These are phyloP conservation scores for Aegilops tauschii DNA, from an alignment of 176 grass and related monocot species.

Conservation along the genomic window DNA sequence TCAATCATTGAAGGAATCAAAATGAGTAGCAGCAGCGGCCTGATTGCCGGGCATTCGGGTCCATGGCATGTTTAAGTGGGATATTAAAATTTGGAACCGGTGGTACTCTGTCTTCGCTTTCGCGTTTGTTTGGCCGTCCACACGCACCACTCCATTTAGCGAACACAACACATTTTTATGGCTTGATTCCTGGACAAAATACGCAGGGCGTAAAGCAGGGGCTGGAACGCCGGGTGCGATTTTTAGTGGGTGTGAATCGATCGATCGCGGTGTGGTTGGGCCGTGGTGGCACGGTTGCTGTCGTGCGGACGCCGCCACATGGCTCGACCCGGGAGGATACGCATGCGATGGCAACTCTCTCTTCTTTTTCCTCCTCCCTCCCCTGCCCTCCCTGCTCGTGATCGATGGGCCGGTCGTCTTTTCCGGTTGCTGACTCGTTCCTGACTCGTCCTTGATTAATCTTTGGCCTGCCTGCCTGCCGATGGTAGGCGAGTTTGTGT, in stretches of 20 bases:
- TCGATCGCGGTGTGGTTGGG: neutral
- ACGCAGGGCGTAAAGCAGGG: neutral
- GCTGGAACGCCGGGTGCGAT: neutral
- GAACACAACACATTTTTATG: neutral
- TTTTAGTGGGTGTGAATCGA: neutral
- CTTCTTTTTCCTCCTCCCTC: neutral
- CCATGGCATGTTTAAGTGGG: neutral
- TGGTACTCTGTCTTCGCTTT: neutral
- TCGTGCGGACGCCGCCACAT: slow-evolving; percentile 27
- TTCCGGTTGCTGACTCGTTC: slow-evolving; percentile 14
- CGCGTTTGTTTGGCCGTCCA: neutral
- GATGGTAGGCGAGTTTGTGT: slow-evolving; percentile 25
- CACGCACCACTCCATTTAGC: neutral
- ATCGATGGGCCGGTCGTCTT: slow-evolving; percentile 9
- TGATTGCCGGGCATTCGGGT: neutral
- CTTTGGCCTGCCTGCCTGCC: neutral
- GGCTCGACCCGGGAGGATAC: neutral
- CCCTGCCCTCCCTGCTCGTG: neutral
- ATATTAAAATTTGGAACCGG: neutral
- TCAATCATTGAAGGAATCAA: slow-evolving; percentile 17
- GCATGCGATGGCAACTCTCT: neutral
- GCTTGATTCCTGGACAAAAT: neutral
- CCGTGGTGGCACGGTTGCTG: slow-evolving; percentile 26
- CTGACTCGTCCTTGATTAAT: neutral
- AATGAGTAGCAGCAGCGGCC: neutral